These are phyloP conservation scores for Jamesozyma piceae DNA, from an alignment of 805 yeast genomes.

Conservation along the genomic window DNA sequence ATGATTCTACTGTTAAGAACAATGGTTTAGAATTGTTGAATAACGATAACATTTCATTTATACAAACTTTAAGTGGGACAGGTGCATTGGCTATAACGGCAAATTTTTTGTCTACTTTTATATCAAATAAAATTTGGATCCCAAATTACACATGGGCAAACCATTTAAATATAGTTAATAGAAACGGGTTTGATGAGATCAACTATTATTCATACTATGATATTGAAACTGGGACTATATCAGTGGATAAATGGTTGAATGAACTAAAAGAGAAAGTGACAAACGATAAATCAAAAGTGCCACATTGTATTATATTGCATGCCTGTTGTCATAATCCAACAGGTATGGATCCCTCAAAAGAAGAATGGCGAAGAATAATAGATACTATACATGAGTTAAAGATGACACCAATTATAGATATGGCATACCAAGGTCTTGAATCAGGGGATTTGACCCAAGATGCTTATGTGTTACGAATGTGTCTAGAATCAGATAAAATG, in stretches of 20 bases:
- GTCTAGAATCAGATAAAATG: slow-evolving; percentile 9
- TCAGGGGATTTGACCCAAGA: slow-evolving; percentile 76
- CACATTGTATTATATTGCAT: slow-evolving; percentile 53
- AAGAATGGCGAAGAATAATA: slow-evolving; percentile 72
- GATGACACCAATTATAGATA: slow-evolving; percentile 76
- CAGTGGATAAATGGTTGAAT: slow-evolving; percentile 51
- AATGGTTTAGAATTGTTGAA: slow-evolving; percentile 44
- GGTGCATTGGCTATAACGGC: slow-evolving; percentile 86
- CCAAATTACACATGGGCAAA: slow-evolving; percentile 95
- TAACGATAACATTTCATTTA: slow-evolving; percentile 61
- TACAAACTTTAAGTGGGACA: slow-evolving; percentile 90
- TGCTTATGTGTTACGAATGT: slow-evolving; percentile 43
- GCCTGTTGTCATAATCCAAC: slow-evolving; percentile 98
- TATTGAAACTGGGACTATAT: slow-evolving; percentile 51
- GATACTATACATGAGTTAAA: slow-evolving; percentile 48
- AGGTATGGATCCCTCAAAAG: slow-evolving; percentile 79
- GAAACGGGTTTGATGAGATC: slow-evolving; percentile 52
- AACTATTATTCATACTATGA: slow-evolving; percentile 60
- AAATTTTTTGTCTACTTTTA: slow-evolving; percentile 53
- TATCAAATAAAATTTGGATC: slow-evolving; percentile 42
- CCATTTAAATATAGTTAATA: slow-evolving; percentile 70
- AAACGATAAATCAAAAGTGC: slow-evolving; percentile 40
- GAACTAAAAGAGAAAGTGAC: slow-evolving; percentile 36
- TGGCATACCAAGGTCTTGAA: slow-evolving; percentile 94
- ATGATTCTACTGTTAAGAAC: background rate